Base-by-base conservation (phyloP, 2,329 filamentous ascomycete genomes). In the Aspergillus sp. region DNA sequence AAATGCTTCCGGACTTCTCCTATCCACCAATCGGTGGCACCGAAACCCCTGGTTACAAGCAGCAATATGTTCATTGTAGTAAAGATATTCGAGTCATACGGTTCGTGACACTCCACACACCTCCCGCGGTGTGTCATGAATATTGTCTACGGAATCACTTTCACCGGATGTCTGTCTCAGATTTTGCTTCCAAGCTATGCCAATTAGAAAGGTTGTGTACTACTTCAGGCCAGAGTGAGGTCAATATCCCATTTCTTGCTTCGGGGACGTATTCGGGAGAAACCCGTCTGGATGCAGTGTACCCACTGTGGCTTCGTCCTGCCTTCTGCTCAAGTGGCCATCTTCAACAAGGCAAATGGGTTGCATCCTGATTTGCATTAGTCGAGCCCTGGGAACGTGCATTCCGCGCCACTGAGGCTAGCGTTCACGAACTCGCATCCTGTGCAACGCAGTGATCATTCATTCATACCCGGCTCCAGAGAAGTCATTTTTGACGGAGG, bases 1-100 rank as follows among this genome's bases (percentile, higher is more conserved):
- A 15, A 49, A 3, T 30, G 0, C 41, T 17, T n/a, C 27, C 47
- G 47, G 10, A 21, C 15, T 10, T 10, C 25, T 50, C 44, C 47
- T 50, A 50, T 30, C 47, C 8, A 17, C 47, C 47, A 50, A 50
- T 50, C 47, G 47, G 47, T 25, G 23, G n/a, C 25, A 50, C 47
- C 47, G 47, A 50, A 19, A 2, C 2, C 4, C 41, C 25, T 50
- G 8, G 47, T 11, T 30, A 30, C 25, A 50, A 50, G 15, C 25
- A 11, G 15, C 25, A 30, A 30, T 50, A 32, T 8, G n/a, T 50
- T 30, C 25, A 2, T 19, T 50, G 25, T 17, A 27, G 47, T 50
- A 50, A 50, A 19, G 47, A 32, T 32, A 50, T 32, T 49, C 47
- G 15, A 32, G 47, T 50, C 47, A 50, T 50, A 32, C 47, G 47